Percentiles rank a stretch among this genome's conserved stretches.
phyloP scores from a whole-genome alignment of 2,329 filamentous ascomycete species.

The Didymella pinodella region DNA sequence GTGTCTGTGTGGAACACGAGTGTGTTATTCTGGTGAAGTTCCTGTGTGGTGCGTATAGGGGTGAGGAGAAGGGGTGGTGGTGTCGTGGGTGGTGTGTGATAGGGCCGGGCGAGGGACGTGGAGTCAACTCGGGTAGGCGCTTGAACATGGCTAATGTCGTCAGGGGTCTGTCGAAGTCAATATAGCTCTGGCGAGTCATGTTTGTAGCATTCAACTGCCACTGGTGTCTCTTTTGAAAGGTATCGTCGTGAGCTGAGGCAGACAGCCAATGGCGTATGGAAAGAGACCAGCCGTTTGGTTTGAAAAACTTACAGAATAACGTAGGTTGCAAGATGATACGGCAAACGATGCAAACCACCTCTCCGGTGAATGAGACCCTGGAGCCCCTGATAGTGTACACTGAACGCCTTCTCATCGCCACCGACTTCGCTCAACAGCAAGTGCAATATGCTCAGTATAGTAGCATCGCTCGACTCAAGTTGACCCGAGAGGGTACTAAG shows the following conservation, averaged over 20 bases:
- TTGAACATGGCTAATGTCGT: constrained; percentile 10
- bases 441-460: constrained; percentile 43
- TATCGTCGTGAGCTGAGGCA: neutral
- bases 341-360: constrained; percentile 31
- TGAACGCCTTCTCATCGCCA: constrained; percentile 39
- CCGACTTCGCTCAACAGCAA: constrained; percentile 46
- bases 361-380: constrained; percentile 38
- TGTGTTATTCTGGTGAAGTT: constrained; percentile 28
- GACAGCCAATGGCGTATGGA: too few species aligned
- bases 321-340: constrained; percentile 33
- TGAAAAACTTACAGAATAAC: constrained; percentile 38
- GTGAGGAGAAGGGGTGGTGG: constrained; percentile 24
- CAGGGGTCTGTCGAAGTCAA: constrained; percentile 5
- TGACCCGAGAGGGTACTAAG: constrained; percentile 39
- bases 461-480: constrained; percentile 40
- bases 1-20: constrained; percentile 31
- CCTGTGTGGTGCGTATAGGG: constrained; percentile 31
- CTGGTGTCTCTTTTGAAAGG: neutral
- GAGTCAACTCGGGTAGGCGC: neutral
- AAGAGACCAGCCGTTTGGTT: neutral
- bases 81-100: neutral
- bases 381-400: constrained; percentile 42
- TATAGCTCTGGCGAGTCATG: neutral
- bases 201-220: neutral
- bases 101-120: neutral